Percentiles rank a stretch among this genome's conserved stretches.
Evolutionary conservation across 2,329 filamentous ascomycete genomes (phyloP).

Genomic region (Epicoccum sorghinum): DNA sequence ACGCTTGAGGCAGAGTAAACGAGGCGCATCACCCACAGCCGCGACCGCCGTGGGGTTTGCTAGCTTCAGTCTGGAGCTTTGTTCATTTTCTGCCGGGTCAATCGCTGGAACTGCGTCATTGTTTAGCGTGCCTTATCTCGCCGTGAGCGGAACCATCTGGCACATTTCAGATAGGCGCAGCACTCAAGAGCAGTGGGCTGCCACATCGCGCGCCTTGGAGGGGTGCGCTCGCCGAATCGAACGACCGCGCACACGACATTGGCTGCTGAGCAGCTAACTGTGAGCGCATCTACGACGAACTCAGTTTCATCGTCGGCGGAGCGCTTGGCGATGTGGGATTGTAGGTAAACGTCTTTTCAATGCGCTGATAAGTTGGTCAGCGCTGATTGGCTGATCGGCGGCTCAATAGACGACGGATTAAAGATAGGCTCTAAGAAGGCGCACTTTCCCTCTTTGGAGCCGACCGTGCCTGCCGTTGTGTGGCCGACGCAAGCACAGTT

Average conservation of each 20-base stretch:
- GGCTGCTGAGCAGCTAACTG: conserved; percentile 10
- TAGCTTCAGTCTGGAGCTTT: conserved; percentile 40
- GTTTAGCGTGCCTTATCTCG: conserved; percentile 33
- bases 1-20: conserved; percentile 44
- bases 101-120: conserved; percentile 36
- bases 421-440: neutral
- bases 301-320: conserved; percentile 33
- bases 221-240: conserved; percentile 18
- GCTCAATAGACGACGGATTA: neutral
- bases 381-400: conserved; percentile 16
- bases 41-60: conserved; percentile 46
- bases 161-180: conserved; percentile 21
- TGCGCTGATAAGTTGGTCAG: conserved; percentile 19
- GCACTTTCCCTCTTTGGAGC: conserved; percentile 10
- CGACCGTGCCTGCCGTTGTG: conserved; percentile 14
- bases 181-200: conserved; percentile 9
- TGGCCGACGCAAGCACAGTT: conserved; percentile 3
- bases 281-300: conserved; percentile 10
- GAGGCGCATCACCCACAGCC: conserved; percentile 41
- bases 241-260: conserved; percentile 11
- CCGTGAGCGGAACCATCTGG: conserved; percentile 23
- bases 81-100: conserved; percentile 39
- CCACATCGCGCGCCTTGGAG: conserved; percentile 18
- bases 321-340: conserved; percentile 36
- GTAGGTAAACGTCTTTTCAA: conserved; percentile 21